phyloP scores from a whole-genome alignment of 2,329 filamentous ascomycete species.

The Westerdykella aurantiaca region DNA sequence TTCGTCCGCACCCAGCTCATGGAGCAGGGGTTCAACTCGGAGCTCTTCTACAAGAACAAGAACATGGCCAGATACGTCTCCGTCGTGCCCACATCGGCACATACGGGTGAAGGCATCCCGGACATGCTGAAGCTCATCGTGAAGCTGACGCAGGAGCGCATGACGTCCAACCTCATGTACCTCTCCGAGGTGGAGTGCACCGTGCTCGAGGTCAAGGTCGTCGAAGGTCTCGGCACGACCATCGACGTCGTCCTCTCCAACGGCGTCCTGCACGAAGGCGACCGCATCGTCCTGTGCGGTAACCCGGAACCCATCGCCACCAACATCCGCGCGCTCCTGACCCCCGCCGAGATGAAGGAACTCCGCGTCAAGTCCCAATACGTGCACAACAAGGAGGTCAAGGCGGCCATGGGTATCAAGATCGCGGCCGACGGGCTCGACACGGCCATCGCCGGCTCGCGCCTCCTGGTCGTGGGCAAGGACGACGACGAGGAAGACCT shows the following conservation, averaged over 20 bases:
- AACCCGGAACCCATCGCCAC: constrained; percentile 94
- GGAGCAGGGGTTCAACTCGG: constrained; percentile 96
- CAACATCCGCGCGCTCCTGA: constrained; percentile 89
- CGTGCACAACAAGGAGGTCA: constrained; percentile 99
- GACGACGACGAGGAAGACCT: constrained; percentile 97
- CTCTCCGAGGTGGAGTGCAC: constrained; percentile 96
- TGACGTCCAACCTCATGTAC: constrained; percentile 97
- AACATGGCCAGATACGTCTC: constrained; percentile 92
- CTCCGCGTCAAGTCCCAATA: constrained; percentile 92
- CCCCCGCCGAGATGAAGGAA: constrained; percentile 87
- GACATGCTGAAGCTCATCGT: constrained; percentile 97
- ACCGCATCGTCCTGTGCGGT: constrained; percentile 90
- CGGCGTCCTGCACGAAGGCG: constrained; percentile 88
- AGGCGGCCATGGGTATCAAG: constrained; percentile 97
- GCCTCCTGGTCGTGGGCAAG: constrained; percentile 86
- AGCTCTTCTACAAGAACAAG: constrained; percentile 97
- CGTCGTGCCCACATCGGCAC: constrained; percentile 92
- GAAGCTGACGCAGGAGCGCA: constrained; percentile 89
- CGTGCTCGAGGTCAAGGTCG: constrained; percentile 97
- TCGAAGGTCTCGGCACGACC: constrained; percentile 97
- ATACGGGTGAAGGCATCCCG: constrained; percentile 98
- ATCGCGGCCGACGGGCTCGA: constrained; percentile 95
- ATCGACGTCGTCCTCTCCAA: constrained; percentile 97
- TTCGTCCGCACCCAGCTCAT: constrained; percentile 90
- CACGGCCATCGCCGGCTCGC: constrained; percentile 90